Conservation (phyloP, 2,329 filamentous ascomycete genomes). For the Incumbomyces lentus region DNA sequence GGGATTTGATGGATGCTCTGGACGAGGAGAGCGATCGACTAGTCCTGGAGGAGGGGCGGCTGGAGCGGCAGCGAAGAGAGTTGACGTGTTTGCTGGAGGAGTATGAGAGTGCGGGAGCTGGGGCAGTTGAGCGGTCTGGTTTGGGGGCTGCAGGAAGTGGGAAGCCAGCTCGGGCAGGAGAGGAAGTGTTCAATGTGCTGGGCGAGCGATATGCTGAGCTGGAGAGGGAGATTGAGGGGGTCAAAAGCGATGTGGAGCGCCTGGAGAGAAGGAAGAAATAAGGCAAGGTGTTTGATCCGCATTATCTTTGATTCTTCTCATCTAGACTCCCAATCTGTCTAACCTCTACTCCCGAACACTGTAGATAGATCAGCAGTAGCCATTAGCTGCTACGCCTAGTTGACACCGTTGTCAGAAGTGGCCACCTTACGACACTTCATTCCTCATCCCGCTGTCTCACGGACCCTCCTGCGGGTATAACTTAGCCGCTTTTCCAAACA, state of each 20-base stretch:
- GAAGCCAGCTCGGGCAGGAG: conserved; percentile 8
- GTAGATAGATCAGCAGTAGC: too few relatives aligned
- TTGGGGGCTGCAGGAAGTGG: conserved; percentile 10
- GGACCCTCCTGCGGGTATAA: not conserved
- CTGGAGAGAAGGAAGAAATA: conserved; percentile 11
- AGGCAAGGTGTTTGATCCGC: too few relatives aligned
- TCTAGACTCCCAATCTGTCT: too few relatives aligned
- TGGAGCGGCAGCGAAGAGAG: conserved; percentile 25
- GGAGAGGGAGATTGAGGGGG: conserved; percentile 28
- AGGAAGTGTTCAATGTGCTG: conserved; percentile 26
- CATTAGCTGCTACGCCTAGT: too few relatives aligned
- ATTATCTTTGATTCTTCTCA: too few relatives aligned
- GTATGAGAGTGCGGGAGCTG: conserved; percentile 22
- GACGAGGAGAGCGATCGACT: conserved; percentile 29
- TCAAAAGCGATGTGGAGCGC: conserved; percentile 27
- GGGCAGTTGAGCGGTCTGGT: conserved; percentile 10
- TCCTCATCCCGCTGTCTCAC: too few relatives aligned
- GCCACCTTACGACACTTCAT: too few relatives aligned
- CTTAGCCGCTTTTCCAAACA: not conserved
- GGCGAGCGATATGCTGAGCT: conserved; percentile 30
- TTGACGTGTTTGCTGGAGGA: conserved; percentile 26
- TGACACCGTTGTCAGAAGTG: too few relatives aligned
- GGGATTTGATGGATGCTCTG: not conserved
- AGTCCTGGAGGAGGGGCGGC: conserved; percentile 27
- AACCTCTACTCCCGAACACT: too few relatives aligned